Conservation (phyloP, 441 rosid genomes). For the Brassica hybrid region DNA sequence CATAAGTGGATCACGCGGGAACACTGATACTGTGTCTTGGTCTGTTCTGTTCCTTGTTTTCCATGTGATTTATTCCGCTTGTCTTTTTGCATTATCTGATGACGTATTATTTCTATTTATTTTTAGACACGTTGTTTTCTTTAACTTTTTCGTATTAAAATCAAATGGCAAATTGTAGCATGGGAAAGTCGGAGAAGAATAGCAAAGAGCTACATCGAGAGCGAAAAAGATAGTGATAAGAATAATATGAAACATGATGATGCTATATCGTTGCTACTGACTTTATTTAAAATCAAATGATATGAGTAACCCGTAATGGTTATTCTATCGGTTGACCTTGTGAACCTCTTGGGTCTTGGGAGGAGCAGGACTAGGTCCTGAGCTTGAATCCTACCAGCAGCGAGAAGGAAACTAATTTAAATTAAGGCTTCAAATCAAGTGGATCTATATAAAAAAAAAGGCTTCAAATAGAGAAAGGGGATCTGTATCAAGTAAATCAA, state of each 20-base stretch:
- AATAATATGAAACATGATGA: background rate
- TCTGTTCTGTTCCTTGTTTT: slow-evolving; percentile 35
- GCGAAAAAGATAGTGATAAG: background rate
- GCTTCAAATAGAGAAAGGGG: too few species aligned
- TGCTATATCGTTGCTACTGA: too few species aligned
- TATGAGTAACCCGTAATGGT: background rate
- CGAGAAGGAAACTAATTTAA: too few species aligned
- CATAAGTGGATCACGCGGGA: slow-evolving; percentile 29
- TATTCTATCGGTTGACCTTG: background rate
- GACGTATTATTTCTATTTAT: background rate
- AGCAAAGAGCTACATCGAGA: background rate
- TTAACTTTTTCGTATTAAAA: background rate
- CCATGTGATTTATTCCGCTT: slow-evolving; percentile 26
- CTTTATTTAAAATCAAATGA: background rate
- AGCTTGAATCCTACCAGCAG: background rate
- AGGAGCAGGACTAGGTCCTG: background rate
- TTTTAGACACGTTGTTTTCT: background rate
- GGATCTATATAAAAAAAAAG: too few species aligned
- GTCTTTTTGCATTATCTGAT: background rate
- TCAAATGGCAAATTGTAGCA: too few species aligned
- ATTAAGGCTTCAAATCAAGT: too few species aligned
- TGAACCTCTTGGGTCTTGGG: background rate
- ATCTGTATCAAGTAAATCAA: too few species aligned
- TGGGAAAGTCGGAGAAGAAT: background rate
- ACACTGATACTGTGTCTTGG: slow-evolving; percentile 13